Base-by-base conservation (phyloP, 2,329 filamentous ascomycete genomes). In the Clonostachys byssicola region DNA sequence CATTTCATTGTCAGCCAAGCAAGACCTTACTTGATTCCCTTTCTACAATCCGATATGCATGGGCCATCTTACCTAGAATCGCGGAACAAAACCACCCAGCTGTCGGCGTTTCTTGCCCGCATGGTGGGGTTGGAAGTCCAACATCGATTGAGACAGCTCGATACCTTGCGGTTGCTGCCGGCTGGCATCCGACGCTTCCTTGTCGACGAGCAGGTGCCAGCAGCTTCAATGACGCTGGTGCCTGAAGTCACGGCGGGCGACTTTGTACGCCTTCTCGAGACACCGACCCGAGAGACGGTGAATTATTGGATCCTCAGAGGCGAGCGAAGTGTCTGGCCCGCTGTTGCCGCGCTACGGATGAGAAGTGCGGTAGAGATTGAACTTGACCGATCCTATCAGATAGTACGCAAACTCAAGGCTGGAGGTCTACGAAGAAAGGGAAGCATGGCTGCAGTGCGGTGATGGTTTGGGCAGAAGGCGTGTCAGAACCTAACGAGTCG, bases 1-100 rank as follows among this genome's bases (percentile, higher is more conserved):
- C 92, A 96, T 71, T 96, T 95, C 68, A 90, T 97, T 53, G 84
- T 97, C 54, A 94, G 88, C 54, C 92, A 96, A 70, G 91, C 92
- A 1, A 80, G 92, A 4, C 92, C 92, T 0, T 96, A 95, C 64
- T 75, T 96, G 14, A 85, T 92, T 30, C 92, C 92, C 0, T 94
- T 96, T 57, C 74, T 95, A 6, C 83, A 86, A 51, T 87, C 85
- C 42, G 88, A 92, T 55, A 83, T 92, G 70, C 88, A 92, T 64
- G 85, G 87, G 5, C 86, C 88, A 1, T 80, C 81, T 55, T n/a
- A n/a, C 14, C 14, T n/a, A 8, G 79, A 72, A 63, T 81, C 73
- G 52, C 80, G 71, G 58, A 81, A 71, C 65, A 78, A 70, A 69
- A 78, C 77, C 57, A 79, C 71, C 45, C 84, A 71, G 62, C 63